Conservation (phyloP, 257 asterid species). For the Salvia hispanica region DNA sequence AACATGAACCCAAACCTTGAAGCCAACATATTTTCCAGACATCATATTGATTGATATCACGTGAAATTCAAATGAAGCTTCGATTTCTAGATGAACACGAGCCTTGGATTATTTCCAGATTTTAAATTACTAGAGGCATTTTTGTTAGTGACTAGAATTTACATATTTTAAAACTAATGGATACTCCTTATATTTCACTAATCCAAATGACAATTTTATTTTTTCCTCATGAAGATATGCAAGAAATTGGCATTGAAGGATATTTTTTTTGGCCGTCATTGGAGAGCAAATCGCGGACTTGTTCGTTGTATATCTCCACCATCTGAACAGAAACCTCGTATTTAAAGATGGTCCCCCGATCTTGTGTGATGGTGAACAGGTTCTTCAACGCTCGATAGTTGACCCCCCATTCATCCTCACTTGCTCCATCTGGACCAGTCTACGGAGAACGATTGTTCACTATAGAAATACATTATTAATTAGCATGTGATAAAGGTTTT, state of each 20-base stretch:
- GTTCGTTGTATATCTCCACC: constrained; percentile 96
- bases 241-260: constrained; percentile 41
- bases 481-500: not conserved
- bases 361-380: constrained; percentile 73
- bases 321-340: constrained; percentile 89
- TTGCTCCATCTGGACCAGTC: constrained; percentile 90
- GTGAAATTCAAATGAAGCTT: too few relatives aligned
- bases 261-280: constrained; percentile 73
- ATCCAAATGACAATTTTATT: too few relatives aligned
- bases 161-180: too few relatives aligned
- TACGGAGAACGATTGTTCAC: constrained; percentile 34
- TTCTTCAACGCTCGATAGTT: constrained; percentile 87
- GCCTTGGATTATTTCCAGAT: too few relatives aligned
- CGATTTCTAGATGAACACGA: too few relatives aligned
- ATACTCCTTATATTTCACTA: too few relatives aligned
- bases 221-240: too few relatives aligned
- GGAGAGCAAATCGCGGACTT: constrained; percentile 92
- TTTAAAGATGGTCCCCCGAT: constrained; percentile 50
- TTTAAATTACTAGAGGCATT: too few relatives aligned
- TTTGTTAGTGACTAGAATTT: too few relatives aligned
- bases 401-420: constrained; percentile 91
- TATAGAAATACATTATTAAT: constrained; percentile 17
- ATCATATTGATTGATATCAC: too few relatives aligned
- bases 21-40: too few relatives aligned
- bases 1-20: too few relatives aligned